These are phyloP conservation scores for Globisporangium mamillatum DNA, from an alignment of 352 stramenopile species.

Conservation along the genomic window DNA sequence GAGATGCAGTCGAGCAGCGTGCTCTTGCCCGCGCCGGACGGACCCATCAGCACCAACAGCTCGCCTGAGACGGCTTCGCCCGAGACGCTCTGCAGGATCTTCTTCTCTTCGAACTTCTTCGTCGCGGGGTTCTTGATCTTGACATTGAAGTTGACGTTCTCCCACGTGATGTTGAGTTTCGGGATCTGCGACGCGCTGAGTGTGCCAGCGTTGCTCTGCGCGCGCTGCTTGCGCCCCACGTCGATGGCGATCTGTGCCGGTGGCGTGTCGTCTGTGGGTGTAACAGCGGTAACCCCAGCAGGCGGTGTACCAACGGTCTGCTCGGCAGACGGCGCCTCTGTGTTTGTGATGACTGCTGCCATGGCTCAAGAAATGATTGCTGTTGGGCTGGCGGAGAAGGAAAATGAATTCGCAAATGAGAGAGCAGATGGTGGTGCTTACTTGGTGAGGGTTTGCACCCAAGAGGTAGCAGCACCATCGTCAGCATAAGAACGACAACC, in stretches of 20 bases:
- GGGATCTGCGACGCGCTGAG: slow-evolving; percentile 25
- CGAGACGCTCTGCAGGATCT: slow-evolving; percentile 41
- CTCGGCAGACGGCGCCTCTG: background rate
- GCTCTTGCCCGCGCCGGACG: slow-evolving; percentile 39
- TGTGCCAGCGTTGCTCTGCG: slow-evolving; percentile 27
- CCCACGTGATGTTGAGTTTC: slow-evolving; percentile 32
- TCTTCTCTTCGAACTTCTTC: slow-evolving; percentile 29
- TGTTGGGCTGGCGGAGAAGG: background rate
- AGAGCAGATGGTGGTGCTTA: background rate
- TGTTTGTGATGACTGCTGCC: background rate
- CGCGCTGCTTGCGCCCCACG: slow-evolving; percentile 18
- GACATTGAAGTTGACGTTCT: slow-evolving; percentile 29
- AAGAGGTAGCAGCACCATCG: background rate
- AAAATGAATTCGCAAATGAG: background rate
- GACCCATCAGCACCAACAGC: slow-evolving; percentile 39
- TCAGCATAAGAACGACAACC: background rate
- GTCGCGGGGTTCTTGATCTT: slow-evolving; percentile 26
- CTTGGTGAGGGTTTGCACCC: no score
- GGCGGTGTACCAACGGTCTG: background rate
- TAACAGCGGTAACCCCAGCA: background rate
- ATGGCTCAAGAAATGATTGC: background rate
- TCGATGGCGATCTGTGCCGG: slow-evolving; percentile 10
- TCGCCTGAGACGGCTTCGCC: slow-evolving; percentile 28
- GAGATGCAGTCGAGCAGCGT: slow-evolving; percentile 39
- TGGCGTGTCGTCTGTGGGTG: background rate